phyloP scores from a whole-genome alignment of 2,329 filamentous ascomycete species.

The Hymenoscyphus linearis region DNA sequence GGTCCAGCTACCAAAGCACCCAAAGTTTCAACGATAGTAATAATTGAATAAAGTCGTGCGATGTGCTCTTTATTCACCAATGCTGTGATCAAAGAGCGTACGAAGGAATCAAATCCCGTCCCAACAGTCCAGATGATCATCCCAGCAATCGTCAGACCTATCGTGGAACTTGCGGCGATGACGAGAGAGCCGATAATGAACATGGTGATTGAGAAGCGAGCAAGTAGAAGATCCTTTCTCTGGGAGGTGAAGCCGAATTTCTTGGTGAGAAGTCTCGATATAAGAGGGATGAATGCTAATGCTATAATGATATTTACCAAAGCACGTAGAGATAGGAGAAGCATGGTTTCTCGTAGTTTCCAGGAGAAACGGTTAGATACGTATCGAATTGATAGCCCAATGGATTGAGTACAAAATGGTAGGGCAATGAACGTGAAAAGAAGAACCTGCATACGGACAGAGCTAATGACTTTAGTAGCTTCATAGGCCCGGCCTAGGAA shows the following conservation, averaged over 20 bases:
- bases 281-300: slow-evolving; percentile 20
- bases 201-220: slow-evolving; percentile 19
- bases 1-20: slow-evolving; percentile 24
- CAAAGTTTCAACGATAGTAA: slow-evolving; percentile 25
- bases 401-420: slow-evolving; percentile 15
- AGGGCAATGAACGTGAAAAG: slow-evolving; percentile 25
- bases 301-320: slow-evolving; percentile 25
- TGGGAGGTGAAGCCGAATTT: slow-evolving; percentile 15
- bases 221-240: slow-evolving; percentile 26
- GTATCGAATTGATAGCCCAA: slow-evolving; percentile 25
- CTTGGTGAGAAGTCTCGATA: slow-evolving; percentile 21
- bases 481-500: slow-evolving; percentile 16
- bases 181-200: slow-evolving; percentile 18
- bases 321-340: slow-evolving; percentile 27
- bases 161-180: slow-evolving; percentile 21
- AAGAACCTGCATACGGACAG: slow-evolving; percentile 28
- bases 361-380: slow-evolving; percentile 27
- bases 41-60: slow-evolving; percentile 24
- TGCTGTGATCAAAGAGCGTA: slow-evolving; percentile 22
- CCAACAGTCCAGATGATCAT: slow-evolving; percentile 26
- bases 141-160: slow-evolving; percentile 21
- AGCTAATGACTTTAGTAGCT: slow-evolving; percentile 24
- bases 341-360: slow-evolving; percentile 20
- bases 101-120: slow-evolving; percentile 20
- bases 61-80: slow-evolving; percentile 26